Evolutionary conservation across 179 eudicot species (phyloP).

Genomic region (Actinidia polygama): DNA sequence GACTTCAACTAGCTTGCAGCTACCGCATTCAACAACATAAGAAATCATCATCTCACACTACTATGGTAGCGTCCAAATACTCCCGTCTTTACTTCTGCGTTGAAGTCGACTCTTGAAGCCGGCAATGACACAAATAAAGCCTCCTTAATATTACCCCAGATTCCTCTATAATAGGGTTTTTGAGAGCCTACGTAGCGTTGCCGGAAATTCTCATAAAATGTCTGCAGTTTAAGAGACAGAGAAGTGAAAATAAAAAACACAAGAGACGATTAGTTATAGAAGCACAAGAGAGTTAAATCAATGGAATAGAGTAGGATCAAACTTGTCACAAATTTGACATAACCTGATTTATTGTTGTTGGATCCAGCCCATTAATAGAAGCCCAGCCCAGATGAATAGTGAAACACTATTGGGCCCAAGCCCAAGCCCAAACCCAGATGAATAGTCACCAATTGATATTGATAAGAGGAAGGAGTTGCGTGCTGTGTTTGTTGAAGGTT

Average conservation of each 20-base stretch:
- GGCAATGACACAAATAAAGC: constrained; percentile 35
- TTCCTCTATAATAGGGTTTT: constrained; percentile 59
- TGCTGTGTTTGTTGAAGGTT: too few species aligned
- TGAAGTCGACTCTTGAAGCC: constrained; percentile 52
- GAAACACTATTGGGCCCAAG: too few species aligned
- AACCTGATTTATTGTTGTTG: background rate
- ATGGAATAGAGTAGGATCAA: background rate
- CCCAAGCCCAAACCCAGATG: too few species aligned
- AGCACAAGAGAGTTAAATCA: too few species aligned
- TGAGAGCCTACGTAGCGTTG: constrained; percentile 43
- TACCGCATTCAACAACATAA: too few species aligned
- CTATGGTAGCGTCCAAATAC: background rate
- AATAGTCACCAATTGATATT: too few species aligned
- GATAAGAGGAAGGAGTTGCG: too few species aligned
- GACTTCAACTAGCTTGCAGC: too few species aligned
- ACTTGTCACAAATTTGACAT: background rate
- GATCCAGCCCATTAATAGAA: too few species aligned
- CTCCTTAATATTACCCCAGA: constrained; percentile 48
- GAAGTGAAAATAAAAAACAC: constrained; percentile 14
- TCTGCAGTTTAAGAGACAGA: constrained; percentile 25
- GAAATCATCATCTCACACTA: background rate
- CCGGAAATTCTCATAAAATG: constrained; percentile 71
- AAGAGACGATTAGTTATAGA: background rate
- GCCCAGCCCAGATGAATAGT: too few species aligned
- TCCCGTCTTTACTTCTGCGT: constrained; percentile 25